phyloP scores from a whole-genome alignment of 1,284 basidiomycete species.

The Trametes polyzona region DNA sequence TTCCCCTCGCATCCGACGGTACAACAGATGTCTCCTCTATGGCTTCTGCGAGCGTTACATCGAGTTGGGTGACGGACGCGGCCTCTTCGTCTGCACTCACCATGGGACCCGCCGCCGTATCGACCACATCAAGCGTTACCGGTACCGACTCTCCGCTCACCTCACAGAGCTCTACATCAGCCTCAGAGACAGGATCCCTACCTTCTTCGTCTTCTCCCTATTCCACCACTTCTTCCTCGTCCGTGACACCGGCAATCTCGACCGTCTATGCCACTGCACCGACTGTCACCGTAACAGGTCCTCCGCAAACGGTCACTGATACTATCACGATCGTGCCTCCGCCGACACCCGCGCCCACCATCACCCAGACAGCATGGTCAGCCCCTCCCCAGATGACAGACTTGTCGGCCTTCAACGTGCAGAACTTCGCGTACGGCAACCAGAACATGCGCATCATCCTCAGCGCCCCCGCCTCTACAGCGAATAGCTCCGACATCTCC shows the following conservation, averaged over 20 bases:
- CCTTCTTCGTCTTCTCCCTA: background rate
- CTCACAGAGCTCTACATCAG: conserved; percentile 6
- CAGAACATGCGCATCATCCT: conserved; percentile 62
- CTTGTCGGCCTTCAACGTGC: conserved; percentile 62
- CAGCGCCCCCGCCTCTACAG: conserved; percentile 41
- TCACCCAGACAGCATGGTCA: conserved; percentile 46
- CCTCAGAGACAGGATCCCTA: conserved; percentile 8
- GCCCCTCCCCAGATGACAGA: conserved; percentile 58
- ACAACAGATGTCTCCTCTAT: background rate
- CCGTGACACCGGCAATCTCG: conserved; percentile 10
- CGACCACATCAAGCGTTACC: conserved; percentile 1
- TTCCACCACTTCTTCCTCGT: background rate
- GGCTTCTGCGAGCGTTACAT: conserved; percentile 7
- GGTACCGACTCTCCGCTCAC: background rate
- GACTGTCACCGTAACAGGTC: conserved; percentile 39
- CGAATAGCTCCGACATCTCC: background rate
- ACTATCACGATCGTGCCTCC: conserved; percentile 33
- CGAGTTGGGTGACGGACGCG: conserved; percentile 22
- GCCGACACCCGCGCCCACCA: conserved; percentile 20
- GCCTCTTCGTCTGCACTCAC: conserved; percentile 24
- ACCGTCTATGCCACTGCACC: conserved; percentile 36
- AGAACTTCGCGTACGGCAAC: conserved; percentile 56
- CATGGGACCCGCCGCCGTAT: conserved; percentile 13
- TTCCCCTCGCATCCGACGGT: conserved; percentile 21
- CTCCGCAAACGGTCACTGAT: conserved; percentile 39